Evolutionary conservation across 257 asterid genomes (phyloP).

Genomic region (Scutellaria minor): DNA sequence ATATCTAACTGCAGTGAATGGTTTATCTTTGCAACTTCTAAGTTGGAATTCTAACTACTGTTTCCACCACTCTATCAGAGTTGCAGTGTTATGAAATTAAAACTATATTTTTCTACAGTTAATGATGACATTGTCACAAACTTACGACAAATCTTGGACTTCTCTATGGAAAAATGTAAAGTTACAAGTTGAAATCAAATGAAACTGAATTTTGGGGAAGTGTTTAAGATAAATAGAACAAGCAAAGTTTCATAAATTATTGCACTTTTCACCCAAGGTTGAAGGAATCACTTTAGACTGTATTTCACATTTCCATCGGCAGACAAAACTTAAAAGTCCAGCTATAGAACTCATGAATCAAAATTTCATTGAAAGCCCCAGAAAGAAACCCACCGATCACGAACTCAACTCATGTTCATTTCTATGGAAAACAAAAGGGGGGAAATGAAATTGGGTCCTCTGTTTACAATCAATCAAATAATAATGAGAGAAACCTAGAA

Average conservation of each 20-base stretch:
- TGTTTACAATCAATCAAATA: constrained; percentile 6
- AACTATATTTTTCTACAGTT: background rate
- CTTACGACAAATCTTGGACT: background rate
- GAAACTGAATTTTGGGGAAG: too few species aligned
- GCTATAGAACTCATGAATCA: constrained; percentile 1
- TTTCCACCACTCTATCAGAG: background rate
- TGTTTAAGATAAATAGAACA: too few species aligned
- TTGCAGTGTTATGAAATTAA: background rate
- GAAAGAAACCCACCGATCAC: too few species aligned
- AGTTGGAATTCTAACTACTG: background rate
- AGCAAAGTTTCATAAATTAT: background rate
- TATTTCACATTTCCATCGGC: constrained; percentile 10
- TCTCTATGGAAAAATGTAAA: background rate
- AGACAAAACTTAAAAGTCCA: background rate
- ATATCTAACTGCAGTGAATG: background rate
- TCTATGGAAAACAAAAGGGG: background rate
- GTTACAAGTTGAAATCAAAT: background rate
- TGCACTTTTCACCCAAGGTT: constrained; percentile 5
- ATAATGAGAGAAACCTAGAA: background rate
- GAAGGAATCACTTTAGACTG: background rate
- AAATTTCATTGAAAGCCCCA: too few species aligned
- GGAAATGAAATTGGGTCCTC: constrained; percentile 4
- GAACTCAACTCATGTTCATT: background rate
- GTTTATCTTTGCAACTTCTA: background rate
- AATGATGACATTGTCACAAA: background rate